phyloP scores from a whole-genome alignment of 1,284 basidiomycete species.

The Ustanciosporium gigantosporum region DNA sequence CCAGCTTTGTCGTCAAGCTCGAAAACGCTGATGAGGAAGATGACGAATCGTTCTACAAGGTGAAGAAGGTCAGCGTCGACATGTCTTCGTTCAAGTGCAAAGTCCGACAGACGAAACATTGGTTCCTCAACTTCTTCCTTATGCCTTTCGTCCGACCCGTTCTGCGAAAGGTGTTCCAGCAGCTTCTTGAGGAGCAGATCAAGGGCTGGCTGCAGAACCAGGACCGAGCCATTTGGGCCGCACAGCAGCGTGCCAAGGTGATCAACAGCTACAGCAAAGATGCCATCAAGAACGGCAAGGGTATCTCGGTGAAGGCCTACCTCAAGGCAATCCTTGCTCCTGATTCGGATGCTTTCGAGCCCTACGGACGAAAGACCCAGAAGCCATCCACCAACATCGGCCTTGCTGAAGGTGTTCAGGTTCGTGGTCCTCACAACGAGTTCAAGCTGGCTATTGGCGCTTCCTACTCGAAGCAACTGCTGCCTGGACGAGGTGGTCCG shows the following conservation, averaged over 20 bases:
- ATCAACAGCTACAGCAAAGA: slow-evolving; percentile 59
- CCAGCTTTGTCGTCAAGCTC: slow-evolving; percentile 63
- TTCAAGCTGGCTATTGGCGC: slow-evolving; percentile 64
- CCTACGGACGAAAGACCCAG: slow-evolving; percentile 60
- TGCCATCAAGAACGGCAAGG: slow-evolving; percentile 40
- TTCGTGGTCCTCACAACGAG: slow-evolving; percentile 62
- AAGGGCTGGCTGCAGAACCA: slow-evolving; percentile 42
- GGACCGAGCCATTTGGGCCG: slow-evolving; percentile 58
- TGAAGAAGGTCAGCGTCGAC: slow-evolving; percentile 64
- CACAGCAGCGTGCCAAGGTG: slow-evolving; percentile 63
- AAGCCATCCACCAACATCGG: slow-evolving; percentile 45
- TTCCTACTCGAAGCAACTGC: slow-evolving; percentile 61
- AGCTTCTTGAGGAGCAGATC: slow-evolving; percentile 62
- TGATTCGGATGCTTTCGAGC: slow-evolving; percentile 41
- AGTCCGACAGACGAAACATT: slow-evolving; percentile 49
- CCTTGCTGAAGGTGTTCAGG: slow-evolving; percentile 23
- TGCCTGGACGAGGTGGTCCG: slow-evolving; percentile 60
- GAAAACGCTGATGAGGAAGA: slow-evolving; percentile 64
- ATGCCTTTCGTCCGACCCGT: slow-evolving; percentile 52
- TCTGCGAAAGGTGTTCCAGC: slow-evolving; percentile 44
- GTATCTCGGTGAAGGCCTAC: slow-evolving; percentile 62
- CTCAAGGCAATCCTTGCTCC: slow-evolving; percentile 63
- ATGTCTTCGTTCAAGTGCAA: slow-evolving; percentile 58
- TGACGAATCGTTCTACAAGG: slow-evolving; percentile 64
- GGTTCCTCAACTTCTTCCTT: slow-evolving; percentile 55